Conservation (phyloP, 805 yeast species). For the Jamesozyma spencerorum region DNA sequence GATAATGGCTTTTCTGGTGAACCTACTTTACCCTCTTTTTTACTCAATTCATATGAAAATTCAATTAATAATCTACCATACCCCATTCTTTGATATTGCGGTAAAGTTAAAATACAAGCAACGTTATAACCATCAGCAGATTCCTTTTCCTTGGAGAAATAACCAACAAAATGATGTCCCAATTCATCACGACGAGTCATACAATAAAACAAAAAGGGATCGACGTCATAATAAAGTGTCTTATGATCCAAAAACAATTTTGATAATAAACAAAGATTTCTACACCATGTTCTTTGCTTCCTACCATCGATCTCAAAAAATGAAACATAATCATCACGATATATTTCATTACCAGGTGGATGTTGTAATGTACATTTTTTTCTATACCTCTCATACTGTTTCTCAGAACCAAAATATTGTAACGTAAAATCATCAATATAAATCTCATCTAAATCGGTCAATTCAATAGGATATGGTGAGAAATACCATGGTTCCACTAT, state of each 20-base stretch:
- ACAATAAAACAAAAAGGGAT: constrained; percentile 90
- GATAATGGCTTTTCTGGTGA: constrained; percentile 96
- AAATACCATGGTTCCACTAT: constrained; percentile 98
- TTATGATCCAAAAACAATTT: constrained; percentile 92
- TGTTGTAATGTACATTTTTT: constrained; percentile 80
- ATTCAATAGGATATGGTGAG: constrained; percentile 91
- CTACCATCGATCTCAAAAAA: constrained; percentile 97
- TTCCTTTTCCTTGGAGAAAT: constrained; percentile 94
- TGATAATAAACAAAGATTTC: constrained; percentile 83
- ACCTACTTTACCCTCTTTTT: constrained; percentile 82
- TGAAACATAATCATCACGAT: constrained; percentile 84
- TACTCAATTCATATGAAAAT: constrained; percentile 84
- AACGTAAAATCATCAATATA: constrained; percentile 88
- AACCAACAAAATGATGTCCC: constrained; percentile 95
- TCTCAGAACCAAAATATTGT: constrained; percentile 77
- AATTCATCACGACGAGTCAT: constrained; percentile 85
- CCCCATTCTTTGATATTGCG: constrained; percentile 94
- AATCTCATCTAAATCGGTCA: constrained; percentile 83
- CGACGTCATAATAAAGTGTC: constrained; percentile 94
- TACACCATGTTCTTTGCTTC: constrained; percentile 93
- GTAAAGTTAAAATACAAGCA: constrained; percentile 92
- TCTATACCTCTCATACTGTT: constrained; percentile 89
- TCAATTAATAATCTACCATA: constrained; percentile 87
- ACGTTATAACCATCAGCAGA: constrained; percentile 91
- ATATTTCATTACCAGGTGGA: constrained; percentile 98